Evolutionary conservation across 495 filamentous ascomycete genomes (phyloP).

Genomic region (Letharia lupina): DNA sequence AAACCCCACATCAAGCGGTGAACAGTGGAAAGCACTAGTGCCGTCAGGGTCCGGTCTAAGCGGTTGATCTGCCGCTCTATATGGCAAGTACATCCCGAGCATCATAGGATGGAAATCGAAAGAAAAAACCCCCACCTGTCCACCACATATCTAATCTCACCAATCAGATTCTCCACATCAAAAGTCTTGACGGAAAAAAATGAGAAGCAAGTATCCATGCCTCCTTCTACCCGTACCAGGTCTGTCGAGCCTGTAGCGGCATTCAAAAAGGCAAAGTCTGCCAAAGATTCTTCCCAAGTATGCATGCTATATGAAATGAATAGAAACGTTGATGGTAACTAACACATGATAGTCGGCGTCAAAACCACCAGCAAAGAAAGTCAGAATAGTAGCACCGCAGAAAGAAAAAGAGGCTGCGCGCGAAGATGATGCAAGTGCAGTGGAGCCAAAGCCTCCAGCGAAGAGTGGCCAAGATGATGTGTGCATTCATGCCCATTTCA

Average conservation of each 20-base stretch:
- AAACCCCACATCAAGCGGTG: background rate
- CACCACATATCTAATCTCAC: background rate
- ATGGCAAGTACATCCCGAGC: background rate
- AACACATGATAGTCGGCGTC: constrained; percentile 1
- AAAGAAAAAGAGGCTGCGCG: background rate
- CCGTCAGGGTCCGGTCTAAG: background rate
- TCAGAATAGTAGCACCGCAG: constrained; percentile 5
- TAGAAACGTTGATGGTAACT: background rate
- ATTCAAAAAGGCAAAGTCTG: background rate
- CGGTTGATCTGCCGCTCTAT: constrained; percentile 3
- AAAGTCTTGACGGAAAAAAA: background rate
- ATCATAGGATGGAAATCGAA: too few relatives aligned
- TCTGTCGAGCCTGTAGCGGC: constrained; percentile 6
- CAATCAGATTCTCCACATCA: background rate
- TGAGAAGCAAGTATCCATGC: background rate
- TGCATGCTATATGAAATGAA: background rate
- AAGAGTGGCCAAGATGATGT: constrained; percentile 22
- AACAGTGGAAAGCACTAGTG: background rate
- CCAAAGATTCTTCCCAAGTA: constrained; percentile 5
- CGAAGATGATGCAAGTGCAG: background rate
- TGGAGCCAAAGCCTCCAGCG: constrained; percentile 10
- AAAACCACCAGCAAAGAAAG: constrained; percentile 12
- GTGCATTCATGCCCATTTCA: background rate
- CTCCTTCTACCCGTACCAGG: constrained; percentile 7
- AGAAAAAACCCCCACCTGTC: too few relatives aligned